Conservation (phyloP, 768 basidiomycete genomes). For the Boletus pseudopeckii region DNA sequence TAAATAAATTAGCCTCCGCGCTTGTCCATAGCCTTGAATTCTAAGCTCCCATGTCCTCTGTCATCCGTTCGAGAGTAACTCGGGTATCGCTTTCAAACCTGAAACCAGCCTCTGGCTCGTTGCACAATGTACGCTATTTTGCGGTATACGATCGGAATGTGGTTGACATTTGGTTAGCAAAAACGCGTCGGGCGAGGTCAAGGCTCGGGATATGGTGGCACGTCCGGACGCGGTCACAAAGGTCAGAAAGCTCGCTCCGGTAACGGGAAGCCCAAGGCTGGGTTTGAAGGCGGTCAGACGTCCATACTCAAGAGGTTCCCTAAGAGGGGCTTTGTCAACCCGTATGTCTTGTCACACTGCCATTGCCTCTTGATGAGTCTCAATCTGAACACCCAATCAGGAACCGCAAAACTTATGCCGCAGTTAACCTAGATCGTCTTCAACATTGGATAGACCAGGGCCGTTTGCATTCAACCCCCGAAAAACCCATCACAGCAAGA, state of each 20-base stretch:
- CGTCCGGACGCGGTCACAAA: constrained; percentile 91
- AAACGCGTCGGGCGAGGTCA: constrained; percentile 94
- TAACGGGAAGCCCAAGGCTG: constrained; percentile 71
- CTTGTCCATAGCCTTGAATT: not conserved
- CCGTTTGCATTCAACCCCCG: constrained; percentile 70
- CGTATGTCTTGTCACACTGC: constrained; percentile 48
- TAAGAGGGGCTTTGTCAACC: constrained; percentile 91
- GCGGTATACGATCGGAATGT: not conserved
- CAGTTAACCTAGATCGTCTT: constrained; percentile 83
- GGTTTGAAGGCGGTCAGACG: constrained; percentile 97
- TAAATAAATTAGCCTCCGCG: not conserved
- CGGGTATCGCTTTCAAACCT: constrained; percentile 68
- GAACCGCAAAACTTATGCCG: constrained; percentile 70
- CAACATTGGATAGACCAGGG: constrained; percentile 90
- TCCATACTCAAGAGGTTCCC: constrained; percentile 88
- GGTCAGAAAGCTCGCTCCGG: constrained; percentile 94
- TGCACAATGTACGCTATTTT: constrained; percentile 52
- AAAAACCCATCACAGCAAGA: constrained; percentile 82
- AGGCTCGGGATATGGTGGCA: constrained; percentile 87
- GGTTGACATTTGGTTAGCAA: constrained; percentile 50
- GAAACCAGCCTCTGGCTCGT: constrained; percentile 64
- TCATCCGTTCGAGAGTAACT: constrained; percentile 30
- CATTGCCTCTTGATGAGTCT: not conserved
- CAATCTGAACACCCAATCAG: constrained; percentile 38
- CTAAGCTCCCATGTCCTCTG: constrained; percentile 32